phyloP scores from a whole-genome alignment of 2,329 filamentous ascomycete genomes.

The Ceratocystis cubensis region DNA sequence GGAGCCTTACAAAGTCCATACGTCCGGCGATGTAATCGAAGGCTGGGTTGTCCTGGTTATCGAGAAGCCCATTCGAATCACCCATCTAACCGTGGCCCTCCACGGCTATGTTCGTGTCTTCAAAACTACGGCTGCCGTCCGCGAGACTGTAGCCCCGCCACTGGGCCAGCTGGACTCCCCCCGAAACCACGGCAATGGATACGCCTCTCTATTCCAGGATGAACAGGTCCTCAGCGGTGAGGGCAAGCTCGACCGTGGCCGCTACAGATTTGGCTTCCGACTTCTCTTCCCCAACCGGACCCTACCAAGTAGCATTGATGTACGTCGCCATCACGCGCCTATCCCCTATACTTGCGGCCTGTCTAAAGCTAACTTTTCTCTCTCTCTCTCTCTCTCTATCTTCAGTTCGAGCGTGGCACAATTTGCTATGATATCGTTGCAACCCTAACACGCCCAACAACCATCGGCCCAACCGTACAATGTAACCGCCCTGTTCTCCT shows the following conservation, averaged over 20 bases:
- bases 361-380: background rate
- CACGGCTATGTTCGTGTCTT: constrained; percentile 71
- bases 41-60: constrained; percentile 62
- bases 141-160: constrained; percentile 30
- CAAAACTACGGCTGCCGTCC: constrained; percentile 51
- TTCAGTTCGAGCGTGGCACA: constrained; percentile 84
- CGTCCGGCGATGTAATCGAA: constrained; percentile 59
- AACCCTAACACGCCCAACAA: constrained; percentile 76
- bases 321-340: constrained; percentile 36
- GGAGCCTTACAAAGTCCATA: constrained; percentile 66
- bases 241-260: constrained; percentile 58
- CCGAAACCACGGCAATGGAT: constrained; percentile 61
- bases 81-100: constrained; percentile 64
- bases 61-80: constrained; percentile 62
- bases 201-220: constrained; percentile 71
- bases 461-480: constrained; percentile 65
- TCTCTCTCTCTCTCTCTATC: background rate
- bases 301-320: constrained; percentile 87
- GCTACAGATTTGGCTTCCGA: constrained; percentile 70
- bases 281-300: constrained; percentile 55
- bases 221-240: constrained; percentile 70
- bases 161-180: constrained; percentile 7
- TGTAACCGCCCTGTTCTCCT: constrained; percentile 73
- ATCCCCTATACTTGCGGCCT: background rate
- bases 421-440: constrained; percentile 86